Conservation (phyloP, 768 basidiomycete genomes). For the Trametes sanguinea region DNA sequence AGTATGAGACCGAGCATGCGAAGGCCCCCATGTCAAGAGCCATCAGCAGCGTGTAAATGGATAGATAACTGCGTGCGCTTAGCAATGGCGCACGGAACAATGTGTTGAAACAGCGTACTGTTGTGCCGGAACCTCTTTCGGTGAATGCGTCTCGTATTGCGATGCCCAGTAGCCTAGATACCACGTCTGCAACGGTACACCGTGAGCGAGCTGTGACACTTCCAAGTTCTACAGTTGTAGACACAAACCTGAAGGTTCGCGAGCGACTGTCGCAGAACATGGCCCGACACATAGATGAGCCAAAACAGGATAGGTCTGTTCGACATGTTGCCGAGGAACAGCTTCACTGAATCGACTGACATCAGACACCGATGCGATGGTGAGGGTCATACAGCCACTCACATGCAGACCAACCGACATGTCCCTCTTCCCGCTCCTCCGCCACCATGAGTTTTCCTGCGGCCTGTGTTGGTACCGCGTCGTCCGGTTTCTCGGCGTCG, state of each 20-base stretch:
- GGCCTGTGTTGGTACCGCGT: constrained; percentile 21
- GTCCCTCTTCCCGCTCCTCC: constrained; percentile 64
- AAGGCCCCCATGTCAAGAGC: constrained; percentile 14
- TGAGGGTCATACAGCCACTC: not conserved
- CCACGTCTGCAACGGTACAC: constrained; percentile 36
- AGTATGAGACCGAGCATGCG: constrained; percentile 31
- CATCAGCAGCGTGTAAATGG: constrained; percentile 40
- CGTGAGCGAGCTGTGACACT: too few relatives aligned
- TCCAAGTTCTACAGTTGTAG: too few relatives aligned
- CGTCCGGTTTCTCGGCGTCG: constrained; percentile 25
- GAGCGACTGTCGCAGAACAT: not conserved
- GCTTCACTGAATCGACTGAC: constrained; percentile 10
- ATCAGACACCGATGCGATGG: not conserved
- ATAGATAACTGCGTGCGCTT: constrained; percentile 46
- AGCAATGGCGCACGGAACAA: not conserved
- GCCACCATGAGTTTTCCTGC: constrained; percentile 62
- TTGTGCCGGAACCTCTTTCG: constrained; percentile 15
- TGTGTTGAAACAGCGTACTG: constrained; percentile 17
- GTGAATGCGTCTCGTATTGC: constrained; percentile 22
- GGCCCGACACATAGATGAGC: constrained; percentile 4
- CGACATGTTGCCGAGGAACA: constrained; percentile 12
- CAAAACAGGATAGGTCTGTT: constrained; percentile 4
- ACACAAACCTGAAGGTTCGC: constrained; percentile 5
- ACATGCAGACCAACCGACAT: constrained; percentile 51
- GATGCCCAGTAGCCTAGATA: constrained; percentile 40